Base-by-base conservation (phyloP, 805 yeast species). In the Wickerhamiella galacta region DNA sequence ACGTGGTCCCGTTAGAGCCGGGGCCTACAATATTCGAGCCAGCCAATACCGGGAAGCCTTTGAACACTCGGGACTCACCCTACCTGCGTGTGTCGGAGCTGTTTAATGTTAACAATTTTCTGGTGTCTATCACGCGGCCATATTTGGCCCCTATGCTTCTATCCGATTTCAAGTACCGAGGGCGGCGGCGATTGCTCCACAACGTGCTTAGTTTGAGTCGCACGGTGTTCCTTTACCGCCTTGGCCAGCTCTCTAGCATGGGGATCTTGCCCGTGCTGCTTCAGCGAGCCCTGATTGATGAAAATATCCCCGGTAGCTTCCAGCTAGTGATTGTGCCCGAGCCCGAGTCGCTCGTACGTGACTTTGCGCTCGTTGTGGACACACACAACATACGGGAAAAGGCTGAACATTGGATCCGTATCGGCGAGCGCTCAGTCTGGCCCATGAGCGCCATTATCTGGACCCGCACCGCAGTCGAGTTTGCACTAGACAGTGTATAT, bases 341-440 rank as follows among this genome's bases (percentile, higher is more conserved):
- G 47, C 58, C 83, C 31, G 63, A 76, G 34, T 72, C 81, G 22
- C 56, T 83, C 31, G 60, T 82, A 31, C 61, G 62, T 25, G 83
- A 77, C 43, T 68, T 81, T 39, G 75, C 82, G 28, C 61, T 82
- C 42, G 74, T 83, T 0, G 68, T 82, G 46, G 93, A 82, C 48
- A 75, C 79, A 3, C 75, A 75, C 45, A 66, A 75, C 43, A 63
- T 72, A 17, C 53, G 60, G 48, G 76, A 71, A 37, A 83, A 81
- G 51, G 75, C 83, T 16, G 77, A 82, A 4, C 81, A 82, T 49
- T 87, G 95, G 93, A 72, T 83, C 10, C 59, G 68, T 33, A 81
- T 85, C 20, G 98, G 98, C 4, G 95, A 87, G 52, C 63, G 77
- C 41, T 77, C 93, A 28, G 82, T 83, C 2, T 90, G 96, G 96